Percentiles rank a stretch among this genome's conserved stretches.
Evolutionary conservation across 139 green algal species (phyloP).

Genomic region (Micromonas pusilla): DNA sequence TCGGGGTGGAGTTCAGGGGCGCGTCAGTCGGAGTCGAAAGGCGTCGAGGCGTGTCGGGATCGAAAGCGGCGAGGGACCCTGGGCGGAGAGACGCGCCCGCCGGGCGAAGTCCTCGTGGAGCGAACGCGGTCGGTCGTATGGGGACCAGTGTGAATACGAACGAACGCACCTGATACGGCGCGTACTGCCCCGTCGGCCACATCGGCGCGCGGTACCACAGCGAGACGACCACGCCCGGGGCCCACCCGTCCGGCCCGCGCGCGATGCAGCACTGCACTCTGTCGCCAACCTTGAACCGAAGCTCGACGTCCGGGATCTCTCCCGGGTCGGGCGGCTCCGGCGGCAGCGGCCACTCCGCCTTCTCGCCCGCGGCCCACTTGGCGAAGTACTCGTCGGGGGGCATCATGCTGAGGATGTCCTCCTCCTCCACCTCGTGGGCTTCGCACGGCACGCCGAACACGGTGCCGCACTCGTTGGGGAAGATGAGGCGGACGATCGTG

Average conservation of each 20-base stretch:
- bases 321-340: conserved; percentile 4
- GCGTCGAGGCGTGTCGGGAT: no score
- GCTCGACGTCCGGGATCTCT: not conserved
- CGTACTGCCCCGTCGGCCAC: conserved; percentile 20
- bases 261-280: conserved; percentile 24
- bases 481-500: conserved; percentile 18
- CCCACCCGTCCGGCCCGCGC: conserved; percentile 10
- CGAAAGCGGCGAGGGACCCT: no score
- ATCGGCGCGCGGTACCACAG: conserved; percentile 9
- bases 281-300: conserved; percentile 16
- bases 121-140: no score
- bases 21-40: no score
- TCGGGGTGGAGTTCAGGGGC: no score
- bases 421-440: conserved; percentile 1
- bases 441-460: conserved; percentile 25
- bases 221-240: conserved; percentile 7
- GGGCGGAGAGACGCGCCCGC: no score
- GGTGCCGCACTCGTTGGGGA: not conserved
- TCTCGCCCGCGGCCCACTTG: not conserved
- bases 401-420: not conserved
- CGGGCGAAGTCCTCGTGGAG: no score
- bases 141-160: no score
- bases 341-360: not conserved
- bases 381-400: conserved; percentile 15
- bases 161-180: conserved; percentile 30